Evolutionary conservation across 257 asterid genomes (phyloP).

Genomic region (Solanum megistacrolobum): DNA sequence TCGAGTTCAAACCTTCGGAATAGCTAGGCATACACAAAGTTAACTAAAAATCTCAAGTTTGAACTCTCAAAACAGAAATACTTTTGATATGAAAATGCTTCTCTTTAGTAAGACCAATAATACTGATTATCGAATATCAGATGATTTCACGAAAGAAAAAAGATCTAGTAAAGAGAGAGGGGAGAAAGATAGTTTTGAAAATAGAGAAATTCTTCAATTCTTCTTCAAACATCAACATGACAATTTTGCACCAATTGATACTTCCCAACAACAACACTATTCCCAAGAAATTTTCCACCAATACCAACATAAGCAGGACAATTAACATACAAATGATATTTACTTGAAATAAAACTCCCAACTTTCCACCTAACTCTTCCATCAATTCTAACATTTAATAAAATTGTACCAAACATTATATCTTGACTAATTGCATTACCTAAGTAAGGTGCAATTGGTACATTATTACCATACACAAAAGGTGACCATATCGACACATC

Average conservation of each 20-base stretch:
- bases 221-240: conserved; percentile 40
- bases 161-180: background rate
- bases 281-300: conserved; percentile 13
- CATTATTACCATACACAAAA: conserved; percentile 34
- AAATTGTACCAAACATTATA: conserved; percentile 29
- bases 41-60: background rate
- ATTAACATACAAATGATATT: conserved; percentile 44
- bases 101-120: background rate
- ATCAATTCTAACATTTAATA: conserved; percentile 33
- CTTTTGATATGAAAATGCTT: background rate
- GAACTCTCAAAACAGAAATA: background rate
- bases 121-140: background rate
- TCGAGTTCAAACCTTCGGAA: background rate
- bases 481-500: conserved; percentile 63
- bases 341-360: conserved; percentile 50
- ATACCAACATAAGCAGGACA: conserved; percentile 72
- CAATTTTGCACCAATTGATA: conserved; percentile 43
- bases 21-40: background rate
- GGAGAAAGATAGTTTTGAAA: background rate
- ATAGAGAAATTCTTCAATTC: background rate
- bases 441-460: conserved; percentile 43
- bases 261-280: conserved; percentile 18
- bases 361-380: conserved; percentile 73
- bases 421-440: conserved; percentile 28
- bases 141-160: background rate